phyloP scores from a whole-genome alignment of 257 asterid species.

The Pogostemon cablin region DNA sequence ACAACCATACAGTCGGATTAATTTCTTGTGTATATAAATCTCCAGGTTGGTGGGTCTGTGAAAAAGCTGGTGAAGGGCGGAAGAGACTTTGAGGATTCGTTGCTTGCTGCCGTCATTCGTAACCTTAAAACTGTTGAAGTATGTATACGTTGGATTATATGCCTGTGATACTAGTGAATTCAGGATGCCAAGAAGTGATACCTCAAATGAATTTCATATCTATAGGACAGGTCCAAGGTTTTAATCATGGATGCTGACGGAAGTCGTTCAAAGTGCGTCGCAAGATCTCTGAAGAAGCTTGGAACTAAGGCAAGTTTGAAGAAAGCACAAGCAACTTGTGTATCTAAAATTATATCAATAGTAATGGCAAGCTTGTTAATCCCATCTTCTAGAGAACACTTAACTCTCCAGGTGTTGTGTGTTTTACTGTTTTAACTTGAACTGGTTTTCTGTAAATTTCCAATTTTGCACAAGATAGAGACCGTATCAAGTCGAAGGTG shows the following conservation, averaged over 20 bases:
- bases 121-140: conserved; percentile 87
- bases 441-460: background rate
- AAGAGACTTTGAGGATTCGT: conserved; percentile 64
- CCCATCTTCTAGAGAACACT: conserved; percentile 9
- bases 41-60: conserved; percentile 69
- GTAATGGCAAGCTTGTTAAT: conserved; percentile 5
- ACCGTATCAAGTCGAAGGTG: conserved; percentile 81
- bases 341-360: background rate
- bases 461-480: conserved; percentile 41
- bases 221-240: conserved; percentile 82
- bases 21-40: conserved; percentile 25
- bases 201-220: conserved; percentile 35
- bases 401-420: background rate
- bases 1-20: conserved; percentile 26
- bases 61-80: conserved; percentile 71
- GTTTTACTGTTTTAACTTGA: background rate
- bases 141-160: conserved; percentile 29
- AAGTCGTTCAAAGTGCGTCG: conserved; percentile 73
- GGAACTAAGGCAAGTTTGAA: conserved; percentile 73
- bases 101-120: conserved; percentile 83
- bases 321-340: background rate
- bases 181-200: conserved; percentile 26
- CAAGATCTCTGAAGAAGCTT: conserved; percentile 80
- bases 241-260: conserved; percentile 93
- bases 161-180: background rate